These are phyloP conservation scores for Prunus mira DNA, from an alignment of 306 rosid genomes.

Conservation along the genomic window DNA sequence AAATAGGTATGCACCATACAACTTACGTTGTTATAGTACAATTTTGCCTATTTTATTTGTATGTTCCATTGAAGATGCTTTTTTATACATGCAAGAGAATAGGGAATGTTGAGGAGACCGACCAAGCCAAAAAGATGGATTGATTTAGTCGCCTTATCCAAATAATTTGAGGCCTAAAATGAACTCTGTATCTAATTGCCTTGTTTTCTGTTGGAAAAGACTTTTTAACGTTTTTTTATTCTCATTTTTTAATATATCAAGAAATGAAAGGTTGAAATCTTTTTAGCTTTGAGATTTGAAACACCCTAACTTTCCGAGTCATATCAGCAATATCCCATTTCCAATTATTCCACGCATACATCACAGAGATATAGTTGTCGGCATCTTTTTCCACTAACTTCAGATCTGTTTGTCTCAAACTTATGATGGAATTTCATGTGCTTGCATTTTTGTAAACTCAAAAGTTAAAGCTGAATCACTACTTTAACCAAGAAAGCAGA, in stretches of 20 bases:
- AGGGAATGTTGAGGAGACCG: no score
- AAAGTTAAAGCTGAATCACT: not conserved
- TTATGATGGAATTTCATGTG: slow-evolving; percentile 8
- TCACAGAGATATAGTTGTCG: not conserved
- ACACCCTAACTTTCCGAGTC: not conserved
- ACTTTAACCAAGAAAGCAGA: not conserved
- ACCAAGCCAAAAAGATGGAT: no score
- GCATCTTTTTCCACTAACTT: not conserved
- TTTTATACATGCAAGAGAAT: no score
- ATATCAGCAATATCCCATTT: not conserved
- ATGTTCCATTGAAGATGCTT: no score
- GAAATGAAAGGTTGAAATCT: not conserved
- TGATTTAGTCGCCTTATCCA: no score
- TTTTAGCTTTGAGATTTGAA: not conserved
- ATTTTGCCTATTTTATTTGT: no score
- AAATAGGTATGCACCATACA: no score
- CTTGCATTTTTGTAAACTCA: not conserved
- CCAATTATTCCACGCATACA: not conserved
- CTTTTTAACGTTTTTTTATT: no score
- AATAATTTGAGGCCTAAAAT: no score
- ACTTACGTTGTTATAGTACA: no score
- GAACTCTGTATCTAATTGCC: not conserved
- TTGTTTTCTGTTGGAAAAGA: not conserved
- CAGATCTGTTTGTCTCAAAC: not conserved
- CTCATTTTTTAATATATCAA: not conserved